Conservation (phyloP, 352 stramenopile genomes). For the Phytophthora ohioensis region DNA sequence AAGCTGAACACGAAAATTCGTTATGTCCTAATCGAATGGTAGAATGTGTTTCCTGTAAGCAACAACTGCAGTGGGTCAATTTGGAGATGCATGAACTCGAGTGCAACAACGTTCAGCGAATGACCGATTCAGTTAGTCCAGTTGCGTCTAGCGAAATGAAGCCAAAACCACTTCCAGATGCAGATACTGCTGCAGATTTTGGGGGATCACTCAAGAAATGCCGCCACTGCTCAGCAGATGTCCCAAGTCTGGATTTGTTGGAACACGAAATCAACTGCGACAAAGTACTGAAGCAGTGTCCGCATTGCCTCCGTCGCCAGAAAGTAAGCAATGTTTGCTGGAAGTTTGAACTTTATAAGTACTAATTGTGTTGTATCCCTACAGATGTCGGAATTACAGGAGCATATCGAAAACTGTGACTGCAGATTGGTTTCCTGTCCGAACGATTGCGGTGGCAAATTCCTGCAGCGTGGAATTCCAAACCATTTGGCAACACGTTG, state of each 20-base stretch:
- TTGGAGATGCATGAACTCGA: conserved; percentile 50
- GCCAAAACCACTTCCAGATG: conserved; percentile 14
- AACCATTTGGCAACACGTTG: conserved; percentile 83
- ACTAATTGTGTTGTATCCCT: not conserved
- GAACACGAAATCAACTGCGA: conserved; percentile 84
- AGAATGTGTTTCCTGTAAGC: conserved; percentile 48
- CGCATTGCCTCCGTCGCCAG: conserved; percentile 80
- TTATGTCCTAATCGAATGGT: conserved; percentile 68
- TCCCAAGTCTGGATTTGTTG: conserved; percentile 54
- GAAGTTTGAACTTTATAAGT: not conserved
- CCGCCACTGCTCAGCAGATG: conserved; percentile 63
- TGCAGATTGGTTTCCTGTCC: conserved; percentile 80
- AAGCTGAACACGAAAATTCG: conserved; percentile 61
- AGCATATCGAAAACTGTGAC: conserved; percentile 87
- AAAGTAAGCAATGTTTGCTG: conserved; percentile 48
- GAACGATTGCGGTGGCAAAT: conserved; percentile 83
- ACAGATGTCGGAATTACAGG: conserved; percentile 75
- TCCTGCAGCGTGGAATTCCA: conserved; percentile 76
- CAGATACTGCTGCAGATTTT: not conserved
- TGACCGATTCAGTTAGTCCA: not conserved
- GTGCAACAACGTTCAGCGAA: conserved; percentile 24
- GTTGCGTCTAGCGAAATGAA: conserved; percentile 2
- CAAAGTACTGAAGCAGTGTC: conserved; percentile 86
- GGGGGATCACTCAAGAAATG: conserved; percentile 63
- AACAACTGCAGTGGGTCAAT: conserved; percentile 54